Evolutionary conservation across 768 basidiomycete species (phyloP), one percentile per base, ranked within the genome.

Genomic region (Lactifluus piperatus): DNA sequence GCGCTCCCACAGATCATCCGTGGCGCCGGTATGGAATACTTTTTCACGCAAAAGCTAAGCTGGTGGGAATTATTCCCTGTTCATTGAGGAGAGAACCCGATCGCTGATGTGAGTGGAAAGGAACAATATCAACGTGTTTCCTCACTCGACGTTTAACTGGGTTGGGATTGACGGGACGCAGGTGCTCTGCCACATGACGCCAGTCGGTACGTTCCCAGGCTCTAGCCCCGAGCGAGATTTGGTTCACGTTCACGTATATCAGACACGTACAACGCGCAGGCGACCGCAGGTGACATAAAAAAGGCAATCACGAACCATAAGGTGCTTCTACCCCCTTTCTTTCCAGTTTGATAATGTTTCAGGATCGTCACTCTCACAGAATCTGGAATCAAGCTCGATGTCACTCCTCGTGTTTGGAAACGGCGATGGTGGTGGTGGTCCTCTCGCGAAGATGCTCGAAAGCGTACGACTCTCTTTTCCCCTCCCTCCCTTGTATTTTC

Each of bases 61-160:
- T 95, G 94, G 92, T 86, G 64, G 58, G 80, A 34, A 34, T 70
- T 13, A 14, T 54, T 37, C 14, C 20, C 16, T 45, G 29, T 20
- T 18, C 16, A 7, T 9, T 22, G 55, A 43, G 55, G 50, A 29
- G 37, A 30, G 43, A 37, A 6, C 6, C 18, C 5, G 22, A 32
- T 29, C 20, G 20, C 43, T 43, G 36, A 60, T 22, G 7, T 4
- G 32, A 9, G 34, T 4, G 22, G 7, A 41, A 29, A 56, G 61
- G 48, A 55, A 51, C 29, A 54, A 51, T 62, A 91, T 89, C 72
- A 97, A 97, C 68, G 78, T 77, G 11, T 97, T 98, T 75, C 97
- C 95, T 13, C 92, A 97, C 68, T 85, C 91, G 2, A 94, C 93
- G 0, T 99, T 99, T 75, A 97, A 95, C 70, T 97, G 91, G 91